Evolutionary conservation across 345 rosid genomes (phyloP).

Genomic region (Eucalyptus dawsonii): DNA sequence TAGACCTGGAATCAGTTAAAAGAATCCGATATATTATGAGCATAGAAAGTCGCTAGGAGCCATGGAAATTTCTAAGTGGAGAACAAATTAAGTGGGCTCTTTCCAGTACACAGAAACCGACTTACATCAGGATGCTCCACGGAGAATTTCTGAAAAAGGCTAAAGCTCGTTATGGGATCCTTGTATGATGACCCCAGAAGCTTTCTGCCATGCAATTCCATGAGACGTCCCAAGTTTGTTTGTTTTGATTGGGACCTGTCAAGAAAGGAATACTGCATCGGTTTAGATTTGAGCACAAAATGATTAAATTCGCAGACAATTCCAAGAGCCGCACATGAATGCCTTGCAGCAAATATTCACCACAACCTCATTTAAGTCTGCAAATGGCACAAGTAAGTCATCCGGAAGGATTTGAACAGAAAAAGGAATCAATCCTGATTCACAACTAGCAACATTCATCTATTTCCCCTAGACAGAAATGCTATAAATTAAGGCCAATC

Average conservation of each 20-base stretch:
- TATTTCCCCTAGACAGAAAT: background rate
- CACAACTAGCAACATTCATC: background rate
- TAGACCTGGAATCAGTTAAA: constrained; percentile 34
- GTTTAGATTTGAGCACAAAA: background rate
- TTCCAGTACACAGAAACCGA: background rate
- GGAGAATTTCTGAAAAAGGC: constrained; percentile 45
- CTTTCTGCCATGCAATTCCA: constrained; percentile 59
- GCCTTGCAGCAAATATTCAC: background rate
- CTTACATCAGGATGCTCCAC: constrained; percentile 60
- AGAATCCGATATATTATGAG: background rate
- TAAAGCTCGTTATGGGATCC: constrained; percentile 63
- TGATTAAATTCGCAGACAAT: background rate
- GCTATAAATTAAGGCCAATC: background rate
- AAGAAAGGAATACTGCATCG: background rate
- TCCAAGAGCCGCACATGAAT: background rate
- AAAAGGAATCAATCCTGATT: background rate
- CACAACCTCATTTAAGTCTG: background rate
- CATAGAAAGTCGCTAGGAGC: background rate
- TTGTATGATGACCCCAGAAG: constrained; percentile 59
- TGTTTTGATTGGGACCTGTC: constrained; percentile 36
- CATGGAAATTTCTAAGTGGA: background rate
- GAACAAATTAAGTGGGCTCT: background rate
- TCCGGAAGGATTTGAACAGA: background rate
- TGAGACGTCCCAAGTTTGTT: constrained; percentile 61
- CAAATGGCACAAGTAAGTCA: background rate